Base-by-base conservation (phyloP, 176 grass and related monocot species). In the Cenchrus fungigraminus region DNA sequence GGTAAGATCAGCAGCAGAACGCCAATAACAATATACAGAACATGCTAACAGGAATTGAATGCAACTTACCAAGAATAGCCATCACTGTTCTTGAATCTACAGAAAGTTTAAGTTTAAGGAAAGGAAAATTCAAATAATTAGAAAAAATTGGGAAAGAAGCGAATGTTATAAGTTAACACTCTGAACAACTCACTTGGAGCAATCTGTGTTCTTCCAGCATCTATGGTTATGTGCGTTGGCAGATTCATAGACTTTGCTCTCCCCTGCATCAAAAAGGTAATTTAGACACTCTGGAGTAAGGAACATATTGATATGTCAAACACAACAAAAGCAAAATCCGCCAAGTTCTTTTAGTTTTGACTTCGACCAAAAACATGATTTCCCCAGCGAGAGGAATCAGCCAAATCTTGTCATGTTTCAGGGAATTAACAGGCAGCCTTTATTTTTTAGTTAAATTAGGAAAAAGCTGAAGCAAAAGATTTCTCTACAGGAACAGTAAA, bases 161-260 rank as follows among this genome's bases (percentile, higher is more conserved):
- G 5, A 79, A 74, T 0, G 5, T 12, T 20, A 76, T 6, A 51
- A 80, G 28, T 62, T 79, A 54, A 56, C 57, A 65, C 12, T 74
- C 1, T 3, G 11, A 58, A 59, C 37, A 90, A 89, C 85, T 89
- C 76, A 99, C 97, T 99, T 73, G 97, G 97, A 64, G 93, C 97
- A 92, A 99, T 99, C 82, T 99, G 97, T 68, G 97, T 99, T 65
- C 93, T 90, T 74, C 97, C 93, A 68, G 97, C 97, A 77, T 99
- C 97, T 86, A 99, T 96, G 52, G 91, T 95, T 82, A 99, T 84
- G 68, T 99, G 97, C 37, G 84, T 94, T 79, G 97, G 97, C 22
- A 99, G 44, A 83, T 89, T 94, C 65, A 99, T 65, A 55, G 97
- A 96, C 31, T 96, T 99, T 88, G 93, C 93, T 89, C 91, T 94